Evolutionary conservation across 2,329 filamentous ascomycete genomes (phyloP).

Genomic region (Aulographum hederae): DNA sequence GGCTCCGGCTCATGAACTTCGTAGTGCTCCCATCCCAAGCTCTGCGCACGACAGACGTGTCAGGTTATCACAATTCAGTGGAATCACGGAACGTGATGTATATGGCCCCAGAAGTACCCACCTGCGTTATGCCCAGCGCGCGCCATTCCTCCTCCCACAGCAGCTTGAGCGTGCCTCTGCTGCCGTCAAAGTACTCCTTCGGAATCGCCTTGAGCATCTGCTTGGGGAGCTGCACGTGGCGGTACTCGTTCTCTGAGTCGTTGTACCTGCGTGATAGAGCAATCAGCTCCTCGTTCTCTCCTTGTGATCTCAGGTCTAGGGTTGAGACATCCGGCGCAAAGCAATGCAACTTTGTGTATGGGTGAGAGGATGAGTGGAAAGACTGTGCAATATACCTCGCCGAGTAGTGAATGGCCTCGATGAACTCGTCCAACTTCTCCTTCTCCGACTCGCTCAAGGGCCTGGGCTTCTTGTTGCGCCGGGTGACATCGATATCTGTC

Average conservation of each 20-base stretch:
- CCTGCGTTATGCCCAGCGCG: slow-evolving; percentile 88
- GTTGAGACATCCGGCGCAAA: slow-evolving; percentile 7
- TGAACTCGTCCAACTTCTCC: slow-evolving; percentile 71
- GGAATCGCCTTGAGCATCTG: slow-evolving; percentile 96
- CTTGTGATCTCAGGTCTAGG: not conserved
- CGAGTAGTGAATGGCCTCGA: slow-evolving; percentile 91
- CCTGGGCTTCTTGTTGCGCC: slow-evolving; percentile 75
- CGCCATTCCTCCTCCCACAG: slow-evolving; percentile 99
- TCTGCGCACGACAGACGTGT: too few species aligned
- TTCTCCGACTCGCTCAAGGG: slow-evolving; percentile 66
- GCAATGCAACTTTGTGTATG: slow-evolving; percentile 5
- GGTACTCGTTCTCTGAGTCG: slow-evolving; percentile 86
- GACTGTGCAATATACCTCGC: slow-evolving; percentile 42
- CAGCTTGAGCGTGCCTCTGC: slow-evolving; percentile 84
- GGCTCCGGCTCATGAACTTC: slow-evolving; percentile 98
- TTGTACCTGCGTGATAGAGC: slow-evolving; percentile 51
- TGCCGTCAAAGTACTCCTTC: slow-evolving; percentile 77
- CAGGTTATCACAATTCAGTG: slow-evolving; percentile 7
- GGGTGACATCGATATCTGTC: slow-evolving; percentile 65
- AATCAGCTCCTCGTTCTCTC: too few species aligned
- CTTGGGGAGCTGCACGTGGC: slow-evolving; percentile 93
- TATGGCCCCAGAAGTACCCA: too few species aligned
- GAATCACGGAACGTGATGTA: slow-evolving; percentile 22
- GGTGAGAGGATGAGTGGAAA: slow-evolving; percentile 1
- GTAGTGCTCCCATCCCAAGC: slow-evolving; percentile 97